Percentiles rank a stretch among this genome's conserved stretches.
Evolutionary conservation across 2,329 filamentous ascomycete genomes (phyloP).

Genomic region (Fusarium luffae): DNA sequence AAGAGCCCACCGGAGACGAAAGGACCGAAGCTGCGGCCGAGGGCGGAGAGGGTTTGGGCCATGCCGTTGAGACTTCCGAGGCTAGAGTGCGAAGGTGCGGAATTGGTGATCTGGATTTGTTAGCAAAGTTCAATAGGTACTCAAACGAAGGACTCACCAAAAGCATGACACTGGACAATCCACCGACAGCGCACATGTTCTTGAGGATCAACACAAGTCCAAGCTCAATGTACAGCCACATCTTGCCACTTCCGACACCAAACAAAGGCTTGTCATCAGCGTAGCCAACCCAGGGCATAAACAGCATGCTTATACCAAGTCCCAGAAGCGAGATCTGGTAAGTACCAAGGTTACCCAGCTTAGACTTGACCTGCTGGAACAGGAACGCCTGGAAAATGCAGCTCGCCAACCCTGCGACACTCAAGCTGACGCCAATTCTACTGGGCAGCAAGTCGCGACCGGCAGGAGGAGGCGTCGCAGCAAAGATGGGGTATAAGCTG

Average conservation of each 20-base stretch:
- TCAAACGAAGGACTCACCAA: conserved; percentile 66
- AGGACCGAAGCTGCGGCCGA: conserved; percentile 87
- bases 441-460: conserved; percentile 80
- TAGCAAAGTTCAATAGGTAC: not conserved
- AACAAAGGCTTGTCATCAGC: conserved; percentile 67
- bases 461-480: conserved; percentile 76
- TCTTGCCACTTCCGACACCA: conserved; percentile 69
- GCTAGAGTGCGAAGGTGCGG: conserved; percentile 84
- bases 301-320: conserved; percentile 81
- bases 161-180: conserved; percentile 87
- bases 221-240: conserved; percentile 84
- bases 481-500: conserved; percentile 93
- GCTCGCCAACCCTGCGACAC: conserved; percentile 84
- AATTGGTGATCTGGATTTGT: conserved; percentile 82
- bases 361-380: conserved; percentile 81
- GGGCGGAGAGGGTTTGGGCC: conserved; percentile 92
- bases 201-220: conserved; percentile 85
- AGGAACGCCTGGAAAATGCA: conserved; percentile 91
- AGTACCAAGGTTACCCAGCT: conserved; percentile 84
- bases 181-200: conserved; percentile 89
- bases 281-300: conserved; percentile 93
- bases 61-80: conserved; percentile 92
- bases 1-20: conserved; percentile 90
- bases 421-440: conserved; percentile 87
- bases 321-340: conserved; percentile 83